These are phyloP conservation scores for Smittium mucronatum DNA, from an alignment of 371 early-diverging fungal species.

Conservation along the genomic window DNA sequence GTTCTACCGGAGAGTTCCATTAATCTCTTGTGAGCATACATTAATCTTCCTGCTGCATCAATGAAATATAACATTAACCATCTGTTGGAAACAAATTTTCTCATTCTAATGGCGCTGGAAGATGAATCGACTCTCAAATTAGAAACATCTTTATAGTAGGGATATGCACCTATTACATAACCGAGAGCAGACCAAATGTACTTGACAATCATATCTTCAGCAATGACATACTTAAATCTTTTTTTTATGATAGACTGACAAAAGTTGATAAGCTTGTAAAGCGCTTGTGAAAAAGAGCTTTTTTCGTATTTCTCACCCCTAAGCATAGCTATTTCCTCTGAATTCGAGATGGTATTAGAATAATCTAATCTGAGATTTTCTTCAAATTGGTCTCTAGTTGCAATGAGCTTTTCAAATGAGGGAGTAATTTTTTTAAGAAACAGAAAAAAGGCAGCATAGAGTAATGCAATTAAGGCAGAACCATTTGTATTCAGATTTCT, in stretches of 20 bases:
- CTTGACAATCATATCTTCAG: conserved; percentile 68
- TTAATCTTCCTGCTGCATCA: conserved; percentile 72
- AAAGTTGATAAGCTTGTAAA: conserved; percentile 59
- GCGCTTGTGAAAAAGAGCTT: conserved; percentile 50
- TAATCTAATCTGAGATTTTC: conserved; percentile 77
- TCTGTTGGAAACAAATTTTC: conserved; percentile 80
- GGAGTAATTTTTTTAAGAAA: conserved; percentile 66
- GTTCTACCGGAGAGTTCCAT: conserved; percentile 89
- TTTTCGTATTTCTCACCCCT: conserved; percentile 62
- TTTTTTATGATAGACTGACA: conserved; percentile 61
- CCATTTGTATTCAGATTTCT: conserved; percentile 67
- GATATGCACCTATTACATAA: conserved; percentile 62
- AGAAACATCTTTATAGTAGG: conserved; percentile 54
- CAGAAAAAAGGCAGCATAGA: conserved; percentile 60
- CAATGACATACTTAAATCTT: conserved; percentile 64
- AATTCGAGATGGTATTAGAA: conserved; percentile 67
- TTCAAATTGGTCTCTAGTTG: conserved; percentile 61
- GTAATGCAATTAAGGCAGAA: conserved; percentile 64
- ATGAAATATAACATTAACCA: conserved; percentile 73
- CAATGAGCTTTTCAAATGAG: conserved; percentile 71
- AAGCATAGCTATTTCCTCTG: conserved; percentile 82
- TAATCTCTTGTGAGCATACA: conserved; percentile 64
- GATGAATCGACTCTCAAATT: conserved; percentile 41
- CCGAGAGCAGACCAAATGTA: conserved; percentile 81
- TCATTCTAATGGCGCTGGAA: conserved; percentile 55